Percentiles rank a stretch among this genome's conserved stretches.
Evolutionary conservation across 2,329 filamentous ascomycete species (phyloP).

Genomic region (Verticillium longisporum): DNA sequence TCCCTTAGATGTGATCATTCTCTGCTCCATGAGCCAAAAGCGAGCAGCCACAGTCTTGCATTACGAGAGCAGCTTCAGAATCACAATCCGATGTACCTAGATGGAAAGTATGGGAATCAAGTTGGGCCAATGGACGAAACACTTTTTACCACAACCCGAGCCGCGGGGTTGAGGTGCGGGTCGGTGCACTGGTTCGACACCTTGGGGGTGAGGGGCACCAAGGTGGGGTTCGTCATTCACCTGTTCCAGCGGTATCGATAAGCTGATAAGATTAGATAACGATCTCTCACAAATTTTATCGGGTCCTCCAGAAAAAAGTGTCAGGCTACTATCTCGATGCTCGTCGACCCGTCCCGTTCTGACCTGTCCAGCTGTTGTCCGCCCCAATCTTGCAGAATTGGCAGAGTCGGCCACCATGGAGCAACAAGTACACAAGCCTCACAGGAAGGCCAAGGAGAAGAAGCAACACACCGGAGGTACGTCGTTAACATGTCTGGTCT

Average conservation of each 20-base stretch:
- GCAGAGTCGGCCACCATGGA: conserved; percentile 53
- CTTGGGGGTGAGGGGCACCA: not conserved
- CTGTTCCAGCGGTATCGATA: not conserved
- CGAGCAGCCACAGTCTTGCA: too few species aligned
- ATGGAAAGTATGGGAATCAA: too few species aligned
- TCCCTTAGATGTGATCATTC: too few species aligned
- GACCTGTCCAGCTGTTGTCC: not conserved
- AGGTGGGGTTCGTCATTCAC: not conserved
- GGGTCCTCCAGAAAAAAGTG: conserved; percentile 1
- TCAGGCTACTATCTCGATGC: not conserved
- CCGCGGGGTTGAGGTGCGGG: not conserved
- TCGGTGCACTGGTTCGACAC: not conserved
- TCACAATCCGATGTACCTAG: too few species aligned
- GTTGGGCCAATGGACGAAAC: too few species aligned
- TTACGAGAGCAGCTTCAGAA: too few species aligned
- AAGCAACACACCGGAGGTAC: conserved; percentile 59
- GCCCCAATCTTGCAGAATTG: not conserved
- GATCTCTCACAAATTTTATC: conserved; percentile 1
- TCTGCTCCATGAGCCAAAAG: too few species aligned
- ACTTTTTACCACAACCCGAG: not conserved
- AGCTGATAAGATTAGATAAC: conserved; percentile 2
- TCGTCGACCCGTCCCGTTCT: not conserved
- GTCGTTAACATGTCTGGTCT: conserved; percentile 10
- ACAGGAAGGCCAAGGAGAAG: conserved; percentile 84
- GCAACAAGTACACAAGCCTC: conserved; percentile 76